Percentiles rank a stretch among this genome's conserved stretches.
Evolutionary conservation across 179 eudicot species (phyloP).

Genomic region (Beta macrorhiza): DNA sequence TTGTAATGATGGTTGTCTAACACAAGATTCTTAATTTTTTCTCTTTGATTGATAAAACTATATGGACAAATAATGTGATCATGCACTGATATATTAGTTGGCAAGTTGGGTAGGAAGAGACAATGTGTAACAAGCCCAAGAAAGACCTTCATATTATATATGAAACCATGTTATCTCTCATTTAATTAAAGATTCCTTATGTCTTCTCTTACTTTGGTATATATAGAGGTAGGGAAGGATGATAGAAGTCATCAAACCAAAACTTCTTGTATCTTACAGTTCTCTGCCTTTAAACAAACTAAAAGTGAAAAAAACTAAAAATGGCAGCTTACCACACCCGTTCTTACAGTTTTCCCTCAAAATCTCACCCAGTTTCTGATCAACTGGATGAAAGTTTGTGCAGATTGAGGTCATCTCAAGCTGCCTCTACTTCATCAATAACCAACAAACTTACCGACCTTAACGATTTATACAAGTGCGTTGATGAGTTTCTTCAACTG

Average conservation of each 20-base stretch:
- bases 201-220: background rate
- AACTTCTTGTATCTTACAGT: no score
- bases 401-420: slow-evolving; percentile 34
- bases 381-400: slow-evolving; percentile 34
- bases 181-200: slow-evolving; percentile 20
- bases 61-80: background rate
- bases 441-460: slow-evolving; percentile 22
- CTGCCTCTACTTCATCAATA: slow-evolving; percentile 29
- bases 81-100: background rate
- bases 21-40: no score
- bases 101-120: background rate
- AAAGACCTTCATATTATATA: no score
- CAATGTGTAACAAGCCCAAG: background rate
- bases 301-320: no score
- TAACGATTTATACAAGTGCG: slow-evolving; percentile 32
- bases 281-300: no score
- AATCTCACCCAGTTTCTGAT: slow-evolving; percentile 29
- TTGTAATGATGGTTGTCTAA: no score
- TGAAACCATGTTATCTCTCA: background rate
- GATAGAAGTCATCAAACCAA: no score
- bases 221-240: no score
- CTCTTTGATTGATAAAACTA: no score
- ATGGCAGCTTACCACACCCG: background rate
- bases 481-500: slow-evolving; percentile 32
- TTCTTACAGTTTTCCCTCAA: slow-evolving; percentile 30